A percentile compares a stretch with the other conserved stretches of the same genome.
Evolutionary conservation across 805 yeast genomes (phyloP).

Genomic region (Schizosaccharomyces japonicus): DNA sequence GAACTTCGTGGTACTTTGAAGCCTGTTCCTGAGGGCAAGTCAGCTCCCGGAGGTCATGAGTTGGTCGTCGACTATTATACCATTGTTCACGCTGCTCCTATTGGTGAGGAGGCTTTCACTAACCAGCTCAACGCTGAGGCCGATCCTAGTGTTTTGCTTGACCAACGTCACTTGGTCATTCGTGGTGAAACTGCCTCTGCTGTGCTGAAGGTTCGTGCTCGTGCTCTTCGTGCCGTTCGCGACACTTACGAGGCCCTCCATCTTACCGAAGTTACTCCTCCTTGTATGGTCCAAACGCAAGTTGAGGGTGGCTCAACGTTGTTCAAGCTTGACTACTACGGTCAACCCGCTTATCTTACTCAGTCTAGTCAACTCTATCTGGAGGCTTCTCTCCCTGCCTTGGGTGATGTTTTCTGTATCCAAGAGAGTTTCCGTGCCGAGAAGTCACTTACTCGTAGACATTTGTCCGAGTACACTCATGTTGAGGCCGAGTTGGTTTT

Average conservation of each 20-base stretch:
- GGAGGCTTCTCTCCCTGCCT: conserved; percentile 86
- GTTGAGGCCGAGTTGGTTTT: conserved; percentile 86
- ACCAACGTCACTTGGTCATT: conserved; percentile 82
- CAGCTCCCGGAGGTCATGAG: conserved; percentile 95
- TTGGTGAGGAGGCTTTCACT: conserved; percentile 85
- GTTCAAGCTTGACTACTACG: conserved; percentile 81
- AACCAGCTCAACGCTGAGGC: conserved; percentile 59
- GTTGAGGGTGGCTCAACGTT: conserved; percentile 98
- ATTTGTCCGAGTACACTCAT: conserved; percentile 87
- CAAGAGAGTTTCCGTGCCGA: conserved; percentile 99
- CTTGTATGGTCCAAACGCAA: conserved; percentile 98
- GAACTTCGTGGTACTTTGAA: conserved; percentile 56
- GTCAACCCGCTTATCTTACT: conserved; percentile 87
- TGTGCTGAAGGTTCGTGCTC: conserved; percentile 85
- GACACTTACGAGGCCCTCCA: conserved; percentile 51
- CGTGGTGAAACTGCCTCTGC: conserved; percentile 88
- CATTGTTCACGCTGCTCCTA: conserved; percentile 77
- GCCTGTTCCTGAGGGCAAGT: conserved; percentile 81
- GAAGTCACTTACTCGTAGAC: conserved; percentile 96
- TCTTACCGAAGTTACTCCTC: conserved; percentile 83
- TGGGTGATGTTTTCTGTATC: conserved; percentile 91
- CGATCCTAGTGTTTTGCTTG: conserved; percentile 78
- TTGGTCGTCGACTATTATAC: conserved; percentile 74
- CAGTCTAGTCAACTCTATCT: conserved; percentile 91
- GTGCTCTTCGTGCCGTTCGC: conserved; percentile 49